Base-by-base conservation (phyloP, 306 rosid genomes). In the Carpinus viminea region DNA sequence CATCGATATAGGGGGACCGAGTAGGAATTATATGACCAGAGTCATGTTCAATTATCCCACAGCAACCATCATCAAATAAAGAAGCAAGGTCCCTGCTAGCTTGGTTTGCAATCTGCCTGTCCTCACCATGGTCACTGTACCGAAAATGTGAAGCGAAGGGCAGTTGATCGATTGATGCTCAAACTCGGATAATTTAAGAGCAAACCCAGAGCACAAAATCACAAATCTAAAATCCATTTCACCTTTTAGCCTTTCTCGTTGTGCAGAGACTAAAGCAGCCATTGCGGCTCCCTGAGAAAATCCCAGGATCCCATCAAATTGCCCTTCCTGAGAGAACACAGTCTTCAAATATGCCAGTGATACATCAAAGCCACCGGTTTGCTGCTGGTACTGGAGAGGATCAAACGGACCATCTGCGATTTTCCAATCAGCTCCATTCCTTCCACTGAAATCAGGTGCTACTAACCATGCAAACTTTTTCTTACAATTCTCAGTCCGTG, bases 261-360 rank as follows among this genome's bases (percentile, higher is more conserved):
- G 90, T 8, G 93, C 79, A 79, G 92, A 87, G 28, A 93, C 64
- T 53, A 85, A 54, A 3, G 98, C 93, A 45, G 93, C 86, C 98
- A 92, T 93, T 59, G 96, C 97, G 20, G 99, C 96, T 70, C 99
- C 99, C 51, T 93, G 97, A 31, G 98, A 92, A 81, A 93, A 95
- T 26, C 99, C 98, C 78, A 95, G 75, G 71, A 93, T 76, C 46
- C 99, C 98, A 68, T 93, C 98, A 12, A 95, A 91, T 52, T 97
- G 95, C 54, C 96, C 97, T 82, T 88, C 75, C 74, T 76, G 80
- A 56, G 89, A 83, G 77, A 90, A 87, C 24, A 90, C 75, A 0
- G 80, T 81, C 85, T 87, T 83, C 61, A 92, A 85, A 83, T 87
- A 86, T 18, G 87, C 83, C 17, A 92, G 26, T 10, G 98, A 91